Conservation (phyloP, 208 protist genomes). For the Endotrypanum monterogeii region DNA sequence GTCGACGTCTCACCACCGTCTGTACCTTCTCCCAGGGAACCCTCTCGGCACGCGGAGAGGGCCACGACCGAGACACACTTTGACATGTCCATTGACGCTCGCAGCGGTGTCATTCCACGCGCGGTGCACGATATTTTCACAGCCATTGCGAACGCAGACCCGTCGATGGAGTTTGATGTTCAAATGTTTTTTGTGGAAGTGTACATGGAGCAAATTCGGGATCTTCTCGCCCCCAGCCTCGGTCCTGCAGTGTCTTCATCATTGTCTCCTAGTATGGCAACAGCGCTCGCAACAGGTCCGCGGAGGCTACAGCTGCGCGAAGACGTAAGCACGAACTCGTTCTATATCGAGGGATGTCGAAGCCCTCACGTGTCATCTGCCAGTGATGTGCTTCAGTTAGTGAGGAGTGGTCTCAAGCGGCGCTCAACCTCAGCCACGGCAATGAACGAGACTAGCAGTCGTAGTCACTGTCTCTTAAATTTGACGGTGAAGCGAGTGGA, state of each 20-base stretch:
- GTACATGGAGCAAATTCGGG: conserved; percentile 97
- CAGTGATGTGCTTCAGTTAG: conserved; percentile 88
- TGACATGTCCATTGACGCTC: conserved; percentile 13
- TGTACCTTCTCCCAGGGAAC: not conserved
- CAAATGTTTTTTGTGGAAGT: conserved; percentile 96
- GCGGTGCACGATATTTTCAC: conserved; percentile 93
- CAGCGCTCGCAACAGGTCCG: not conserved
- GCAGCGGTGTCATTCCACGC: conserved; percentile 92
- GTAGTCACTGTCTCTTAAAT: conserved; percentile 86
- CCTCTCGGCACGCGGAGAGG: not conserved
- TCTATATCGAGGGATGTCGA: conserved; percentile 92
- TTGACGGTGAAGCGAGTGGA: conserved; percentile 80
- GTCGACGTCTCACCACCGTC: not conserved
- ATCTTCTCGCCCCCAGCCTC: conserved; percentile 82
- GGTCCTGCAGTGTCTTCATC: not conserved
- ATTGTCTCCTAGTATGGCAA: not conserved
- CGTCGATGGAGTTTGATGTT: conserved; percentile 92
- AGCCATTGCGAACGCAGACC: conserved; percentile 62
- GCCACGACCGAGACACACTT: not conserved
- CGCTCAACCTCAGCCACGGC: conserved; percentile 85
- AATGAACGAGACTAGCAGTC: conserved; percentile 87
- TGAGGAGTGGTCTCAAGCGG: conserved; percentile 66
- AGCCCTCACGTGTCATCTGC: conserved; percentile 80
- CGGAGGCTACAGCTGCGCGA: conserved; percentile 67
- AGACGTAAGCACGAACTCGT: conserved; percentile 56